Conservation (phyloP, 225 moss, liverwort and hornwort genomes). For the Climacium dendroides region DNA sequence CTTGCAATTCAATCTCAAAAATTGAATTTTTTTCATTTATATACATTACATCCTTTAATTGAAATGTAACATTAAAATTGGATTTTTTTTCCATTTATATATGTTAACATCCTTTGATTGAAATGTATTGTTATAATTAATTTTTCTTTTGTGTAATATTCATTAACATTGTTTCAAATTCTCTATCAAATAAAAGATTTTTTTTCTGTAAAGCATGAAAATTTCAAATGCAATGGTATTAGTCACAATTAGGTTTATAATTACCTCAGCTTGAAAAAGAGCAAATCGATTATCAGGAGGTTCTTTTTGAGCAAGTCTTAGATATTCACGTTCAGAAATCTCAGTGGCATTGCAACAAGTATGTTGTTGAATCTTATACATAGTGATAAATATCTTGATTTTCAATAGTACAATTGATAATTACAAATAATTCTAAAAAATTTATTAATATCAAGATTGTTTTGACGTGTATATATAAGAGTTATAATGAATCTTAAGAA, state of each 20-base stretch:
- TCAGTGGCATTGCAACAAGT: conserved; percentile 15
- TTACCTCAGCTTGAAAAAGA: background rate
- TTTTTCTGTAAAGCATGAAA: background rate
- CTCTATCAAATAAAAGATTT: too few species aligned
- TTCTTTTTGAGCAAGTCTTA: conserved; percentile 6
- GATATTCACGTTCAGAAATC: conserved; percentile 16
- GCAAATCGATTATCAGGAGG: background rate
- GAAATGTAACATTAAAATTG: too few species aligned
- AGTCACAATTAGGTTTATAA: background rate
- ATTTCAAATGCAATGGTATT: background rate
- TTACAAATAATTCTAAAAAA: too few species aligned
- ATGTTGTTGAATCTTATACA: background rate
- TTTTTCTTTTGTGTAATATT: background rate
- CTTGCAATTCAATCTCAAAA: background rate
- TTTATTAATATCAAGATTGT: background rate
- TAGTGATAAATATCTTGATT: background rate
- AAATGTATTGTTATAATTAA: too few species aligned
- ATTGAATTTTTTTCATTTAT: background rate
- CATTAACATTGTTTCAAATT: too few species aligned
- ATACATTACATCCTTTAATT: background rate
- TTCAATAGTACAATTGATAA: accelerated
- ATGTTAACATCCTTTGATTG: background rate
- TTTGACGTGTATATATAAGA: too few species aligned
- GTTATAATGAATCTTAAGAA: background rate
- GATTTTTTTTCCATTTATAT: background rate